These are phyloP conservation scores for Kwoniella shivajii DNA, from an alignment of 1,284 basidiomycete genomes.

Conservation along the genomic window DNA sequence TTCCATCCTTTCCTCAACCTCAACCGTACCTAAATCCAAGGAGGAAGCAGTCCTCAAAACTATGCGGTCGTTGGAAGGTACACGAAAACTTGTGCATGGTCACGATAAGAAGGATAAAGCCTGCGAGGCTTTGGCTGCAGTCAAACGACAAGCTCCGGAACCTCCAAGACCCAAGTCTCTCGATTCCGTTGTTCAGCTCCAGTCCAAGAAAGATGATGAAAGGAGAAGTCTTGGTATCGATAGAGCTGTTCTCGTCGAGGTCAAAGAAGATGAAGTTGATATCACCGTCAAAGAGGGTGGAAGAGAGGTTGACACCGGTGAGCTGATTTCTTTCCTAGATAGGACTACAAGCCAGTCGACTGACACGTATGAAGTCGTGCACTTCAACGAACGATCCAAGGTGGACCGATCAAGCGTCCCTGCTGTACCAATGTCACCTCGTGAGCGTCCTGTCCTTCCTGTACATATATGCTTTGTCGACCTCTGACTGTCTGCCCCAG, in stretches of 20 bases:
- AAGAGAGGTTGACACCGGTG: conserved; percentile 13
- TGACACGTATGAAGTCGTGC: conserved; percentile 7
- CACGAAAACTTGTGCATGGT: conserved; percentile 9
- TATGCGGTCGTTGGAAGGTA: conserved; percentile 45
- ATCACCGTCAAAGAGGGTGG: conserved; percentile 16
- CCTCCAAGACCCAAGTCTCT: conserved; percentile 31
- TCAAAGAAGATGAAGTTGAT: conserved; percentile 23
- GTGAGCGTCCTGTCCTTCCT: not conserved
- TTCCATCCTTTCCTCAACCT: conserved; percentile 11
- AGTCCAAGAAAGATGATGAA: conserved; percentile 22
- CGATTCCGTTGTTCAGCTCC: conserved; percentile 18
- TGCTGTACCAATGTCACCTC: conserved; percentile 18
- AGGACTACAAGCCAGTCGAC: not conserved
- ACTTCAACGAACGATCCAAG: conserved; percentile 4
- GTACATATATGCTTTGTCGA: not conserved
- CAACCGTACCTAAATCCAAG: conserved; percentile 18
- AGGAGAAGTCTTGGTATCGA: conserved; percentile 34
- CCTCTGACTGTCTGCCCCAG: not conserved
- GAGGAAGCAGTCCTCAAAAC: conserved; percentile 39
- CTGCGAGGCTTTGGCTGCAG: conserved; percentile 27
- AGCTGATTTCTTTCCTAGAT: not conserved
- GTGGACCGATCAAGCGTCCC: not conserved
- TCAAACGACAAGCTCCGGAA: conserved; percentile 35
- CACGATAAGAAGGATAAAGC: conserved; percentile 16
- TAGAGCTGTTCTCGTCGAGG: conserved; percentile 13